Percentiles rank a stretch among this genome's conserved stretches.
These are phyloP conservation scores for Beauveria pseudobassiana DNA, from an alignment of 2,329 filamentous ascomycete species.

Conservation along the genomic window DNA sequence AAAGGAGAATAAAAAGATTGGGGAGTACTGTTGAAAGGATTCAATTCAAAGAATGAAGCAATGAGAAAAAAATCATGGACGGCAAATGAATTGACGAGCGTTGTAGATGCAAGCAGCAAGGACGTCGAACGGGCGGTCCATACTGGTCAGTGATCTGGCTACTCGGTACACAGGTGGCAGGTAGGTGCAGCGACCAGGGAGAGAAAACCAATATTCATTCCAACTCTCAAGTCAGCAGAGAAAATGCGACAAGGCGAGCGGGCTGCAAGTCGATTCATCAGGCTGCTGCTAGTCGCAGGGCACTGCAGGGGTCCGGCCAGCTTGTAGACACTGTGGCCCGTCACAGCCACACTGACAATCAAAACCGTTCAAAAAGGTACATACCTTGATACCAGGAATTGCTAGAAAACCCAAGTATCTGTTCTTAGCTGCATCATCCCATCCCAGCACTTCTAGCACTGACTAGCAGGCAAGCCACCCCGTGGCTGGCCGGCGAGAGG, in stretches of 20 bases:
- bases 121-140: not conserved
- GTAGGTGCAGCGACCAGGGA: too few species aligned
- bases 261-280: too few species aligned
- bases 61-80: not conserved
- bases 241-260: too few species aligned
- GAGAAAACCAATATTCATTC: too few species aligned
- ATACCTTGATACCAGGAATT: too few species aligned
- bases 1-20: too few species aligned
- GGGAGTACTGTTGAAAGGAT: too few species aligned
- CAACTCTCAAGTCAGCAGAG: too few species aligned
- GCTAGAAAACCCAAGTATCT: too few species aligned
- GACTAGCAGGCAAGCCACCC: not conserved
- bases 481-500: not conserved
- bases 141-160: too few species aligned
- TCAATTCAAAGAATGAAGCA: not conserved
- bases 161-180: too few species aligned
- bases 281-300: too few species aligned
- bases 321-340: not conserved
- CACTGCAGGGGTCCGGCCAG: not conserved
- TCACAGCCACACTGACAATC: not conserved
- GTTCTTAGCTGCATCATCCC: not conserved
- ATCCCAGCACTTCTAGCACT: not conserved
- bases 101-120: not conserved
- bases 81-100: not conserved
- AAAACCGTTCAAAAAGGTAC: not conserved